Percentiles rank a stretch among this genome's conserved stretches.
Evolutionary conservation across 1,139 yeast genomes (phyloP).

Genomic region (Geotrichum restrictum): DNA sequence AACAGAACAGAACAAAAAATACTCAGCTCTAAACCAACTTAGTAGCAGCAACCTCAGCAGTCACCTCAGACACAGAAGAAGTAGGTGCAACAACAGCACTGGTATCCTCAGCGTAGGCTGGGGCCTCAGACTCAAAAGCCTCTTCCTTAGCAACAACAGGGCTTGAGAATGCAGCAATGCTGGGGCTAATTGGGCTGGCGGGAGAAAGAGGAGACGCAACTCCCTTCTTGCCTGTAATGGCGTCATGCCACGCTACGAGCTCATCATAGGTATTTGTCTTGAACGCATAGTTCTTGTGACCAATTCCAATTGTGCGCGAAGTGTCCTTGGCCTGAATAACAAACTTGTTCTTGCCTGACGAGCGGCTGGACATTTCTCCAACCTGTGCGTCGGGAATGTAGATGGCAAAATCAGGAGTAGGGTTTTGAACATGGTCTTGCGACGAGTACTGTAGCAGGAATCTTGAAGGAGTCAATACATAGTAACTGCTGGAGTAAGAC

Average conservation of each 20-base stretch:
- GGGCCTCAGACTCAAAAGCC: background rate
- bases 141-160: slow-evolving; percentile 17
- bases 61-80: background rate
- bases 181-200: background rate
- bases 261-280: slow-evolving; percentile 47
- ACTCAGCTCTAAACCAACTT: background rate
- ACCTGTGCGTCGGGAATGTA: slow-evolving; percentile 47
- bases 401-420: slow-evolving; percentile 45
- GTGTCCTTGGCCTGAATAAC: slow-evolving; percentile 45
- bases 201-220: background rate
- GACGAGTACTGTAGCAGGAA: slow-evolving; percentile 48
- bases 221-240: slow-evolving; percentile 25
- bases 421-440: slow-evolving; percentile 41
- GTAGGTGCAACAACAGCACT: background rate
- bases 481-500: slow-evolving; percentile 44
- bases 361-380: slow-evolving; percentile 39
- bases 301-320: slow-evolving; percentile 35
- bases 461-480: slow-evolving; percentile 46
- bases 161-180: slow-evolving; percentile 4
- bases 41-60: background rate
- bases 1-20: background rate
- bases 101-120: background rate
- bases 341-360: slow-evolving; percentile 43
- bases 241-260: slow-evolving; percentile 45
- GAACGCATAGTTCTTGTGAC: slow-evolving; percentile 42